A percentile compares a stretch with the other conserved stretches of the same genome.
Conservation (phyloP, 108 stramenopile species). For the Skeletonema grethae region DNA sequence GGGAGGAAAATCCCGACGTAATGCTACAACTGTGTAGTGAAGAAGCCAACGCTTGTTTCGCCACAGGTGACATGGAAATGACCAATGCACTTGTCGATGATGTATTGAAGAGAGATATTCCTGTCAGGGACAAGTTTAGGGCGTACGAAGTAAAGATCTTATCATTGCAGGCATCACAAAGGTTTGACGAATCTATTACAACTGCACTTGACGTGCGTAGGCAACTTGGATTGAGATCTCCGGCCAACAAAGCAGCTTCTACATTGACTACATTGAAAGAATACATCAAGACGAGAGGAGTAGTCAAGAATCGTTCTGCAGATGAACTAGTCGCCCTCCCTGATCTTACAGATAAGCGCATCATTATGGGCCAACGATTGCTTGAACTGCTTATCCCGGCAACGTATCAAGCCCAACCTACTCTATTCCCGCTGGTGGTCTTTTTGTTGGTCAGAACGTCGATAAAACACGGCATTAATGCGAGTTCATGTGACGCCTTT, state of each 20-base stretch:
- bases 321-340: not conserved
- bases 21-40: not conserved
- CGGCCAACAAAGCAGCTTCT: not conserved
- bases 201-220: not conserved
- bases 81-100: not conserved
- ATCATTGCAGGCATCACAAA: not conserved
- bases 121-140: not conserved
- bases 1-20: not conserved
- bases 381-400: not conserved
- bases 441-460: constrained; percentile 3
- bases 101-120: not conserved
- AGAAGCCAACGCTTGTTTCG: constrained; percentile 6
- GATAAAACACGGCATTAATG: not conserved
- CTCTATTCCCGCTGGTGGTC: not conserved
- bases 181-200: not conserved
- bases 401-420: not conserved
- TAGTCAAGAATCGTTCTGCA: not conserved
- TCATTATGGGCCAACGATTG: not conserved
- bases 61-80: not conserved
- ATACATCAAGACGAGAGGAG: constrained; percentile 2
- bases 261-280: not conserved
- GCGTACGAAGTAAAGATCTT: not conserved
- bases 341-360: not conserved
- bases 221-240: not conserved
- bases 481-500: not conserved